Base-by-base conservation (phyloP, 2,329 filamentous ascomycete species). In the Cladophialophora chaetospira region DNA sequence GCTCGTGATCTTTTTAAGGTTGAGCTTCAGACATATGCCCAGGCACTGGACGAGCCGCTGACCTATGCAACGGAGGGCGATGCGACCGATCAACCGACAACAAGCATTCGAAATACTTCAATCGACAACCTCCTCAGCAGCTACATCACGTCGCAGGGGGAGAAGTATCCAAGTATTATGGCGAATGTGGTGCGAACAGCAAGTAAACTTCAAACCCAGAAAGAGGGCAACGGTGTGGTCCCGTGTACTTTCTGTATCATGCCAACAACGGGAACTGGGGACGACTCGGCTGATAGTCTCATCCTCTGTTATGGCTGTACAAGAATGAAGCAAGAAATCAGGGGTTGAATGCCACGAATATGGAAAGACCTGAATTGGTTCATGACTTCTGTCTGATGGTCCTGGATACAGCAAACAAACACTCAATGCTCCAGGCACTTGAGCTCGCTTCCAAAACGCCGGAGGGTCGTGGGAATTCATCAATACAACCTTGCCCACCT, bases 181-280 rank as follows among this genome's bases (percentile, higher is more conserved):
- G 88, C 92, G 28, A 99, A 99, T 70, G 94, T 99, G 8, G 93
- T 97, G 4, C 85, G 91, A 61, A 99, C 93, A 29, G 87, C 89
- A n/a, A 87, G 85, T 49, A 96, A 95, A 73, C 79, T 97, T 36
- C 78, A 85, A 43, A 63, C 61, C 1, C 65, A 66, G 45, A 28
- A 53, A 11, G 15, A 49, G 6, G 29, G 25, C 8, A 46, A 45
- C 3, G 40, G 95, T 91, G 67, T 79, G 81, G 29, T 70, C 93
- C 6, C 96, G 91, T 71, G 82, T 83, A 47, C 83, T 88, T 73
- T 82, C 80, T 60, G 55, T 29, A 43, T 49, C n/a, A 55, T 47
- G 49, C 57, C 53, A 5, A 47, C 48, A 9, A 29, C 29, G 15
- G 29, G 13, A 10, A 11, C 19, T 23, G 13, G 26, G 5, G 40